Percentiles rank a stretch among this genome's conserved stretches.
Evolutionary conservation across 2,329 filamentous ascomycete genomes (phyloP).

Genomic region (Thelonectria rubi): DNA sequence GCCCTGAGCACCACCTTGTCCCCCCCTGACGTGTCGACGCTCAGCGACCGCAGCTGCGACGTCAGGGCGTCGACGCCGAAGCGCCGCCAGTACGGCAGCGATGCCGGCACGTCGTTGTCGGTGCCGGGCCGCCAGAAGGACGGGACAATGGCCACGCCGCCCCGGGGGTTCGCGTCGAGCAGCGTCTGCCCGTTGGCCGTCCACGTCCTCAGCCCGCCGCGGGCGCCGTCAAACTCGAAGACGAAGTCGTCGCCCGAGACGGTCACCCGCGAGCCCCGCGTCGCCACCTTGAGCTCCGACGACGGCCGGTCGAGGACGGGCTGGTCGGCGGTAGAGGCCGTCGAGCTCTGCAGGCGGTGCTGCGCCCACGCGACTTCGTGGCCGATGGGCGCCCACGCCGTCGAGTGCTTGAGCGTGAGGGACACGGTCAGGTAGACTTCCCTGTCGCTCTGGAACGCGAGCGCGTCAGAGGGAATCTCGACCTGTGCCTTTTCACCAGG

Average conservation of each 20-base stretch:
- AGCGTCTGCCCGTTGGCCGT: constrained; percentile 46
- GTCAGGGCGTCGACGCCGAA: constrained; percentile 59
- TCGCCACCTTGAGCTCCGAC: constrained; percentile 36
- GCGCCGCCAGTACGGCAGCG: constrained; percentile 66
- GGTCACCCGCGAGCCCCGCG: constrained; percentile 12
- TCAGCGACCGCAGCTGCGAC: constrained; percentile 56
- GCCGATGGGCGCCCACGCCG: constrained; percentile 60
- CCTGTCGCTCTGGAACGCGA: constrained; percentile 42
- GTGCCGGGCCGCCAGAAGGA: constrained; percentile 72
- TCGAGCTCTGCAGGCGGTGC: constrained; percentile 46
- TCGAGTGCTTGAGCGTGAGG: constrained; percentile 53
- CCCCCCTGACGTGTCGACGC: constrained; percentile 47
- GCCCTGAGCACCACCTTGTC: constrained; percentile 62
- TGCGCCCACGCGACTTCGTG: constrained; percentile 67
- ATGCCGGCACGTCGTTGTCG: constrained; percentile 68
- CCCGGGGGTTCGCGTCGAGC: constrained; percentile 48
- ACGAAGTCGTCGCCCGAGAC: constrained; percentile 44
- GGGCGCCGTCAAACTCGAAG: constrained; percentile 56
- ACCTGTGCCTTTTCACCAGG: constrained; percentile 50
- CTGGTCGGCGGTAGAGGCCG: background rate
- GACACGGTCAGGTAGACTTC: constrained; percentile 58
- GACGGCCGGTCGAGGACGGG: constrained; percentile 23
- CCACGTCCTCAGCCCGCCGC: constrained; percentile 57
- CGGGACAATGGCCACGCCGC: constrained; percentile 51
- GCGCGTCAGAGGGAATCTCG: constrained; percentile 43